Evolutionary conservation across 495 filamentous ascomycete genomes (phyloP).

Genomic region (Niebla homalea): DNA sequence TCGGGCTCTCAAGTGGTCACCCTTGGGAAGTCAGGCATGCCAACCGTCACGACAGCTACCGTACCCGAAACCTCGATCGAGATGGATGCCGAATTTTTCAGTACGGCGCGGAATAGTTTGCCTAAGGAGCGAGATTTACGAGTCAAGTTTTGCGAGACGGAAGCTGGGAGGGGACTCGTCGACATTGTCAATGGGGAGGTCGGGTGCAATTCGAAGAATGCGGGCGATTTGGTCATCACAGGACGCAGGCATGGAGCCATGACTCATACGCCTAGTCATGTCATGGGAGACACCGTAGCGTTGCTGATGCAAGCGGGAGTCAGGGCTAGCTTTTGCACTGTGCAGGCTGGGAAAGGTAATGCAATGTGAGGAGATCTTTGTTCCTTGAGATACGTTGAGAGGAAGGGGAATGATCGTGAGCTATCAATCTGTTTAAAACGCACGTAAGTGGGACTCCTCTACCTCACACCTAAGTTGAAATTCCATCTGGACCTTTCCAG

Average conservation of each 20-base stretch:
- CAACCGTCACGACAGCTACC: neutral
- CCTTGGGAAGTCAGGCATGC: neutral
- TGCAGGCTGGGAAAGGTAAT: constrained; percentile 43
- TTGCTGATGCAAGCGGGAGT: constrained; percentile 45
- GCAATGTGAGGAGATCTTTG: neutral
- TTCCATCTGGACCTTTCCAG: too few relatives aligned
- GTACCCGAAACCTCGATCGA: neutral
- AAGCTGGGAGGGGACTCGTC: constrained; percentile 7
- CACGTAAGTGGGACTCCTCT: too few relatives aligned
- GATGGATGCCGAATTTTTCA: constrained; percentile 49
- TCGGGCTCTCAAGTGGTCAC: neutral
- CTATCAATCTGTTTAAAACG: too few relatives aligned
- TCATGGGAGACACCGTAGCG: constrained; percentile 57
- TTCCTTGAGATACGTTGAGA: too few relatives aligned
- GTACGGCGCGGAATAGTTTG: constrained; percentile 47
- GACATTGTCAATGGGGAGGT: constrained; percentile 43
- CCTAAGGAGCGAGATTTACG: constrained; percentile 42
- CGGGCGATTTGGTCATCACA: constrained; percentile 66
- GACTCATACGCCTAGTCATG: constrained; percentile 36
- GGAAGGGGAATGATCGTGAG: too few relatives aligned
- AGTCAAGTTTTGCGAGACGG: constrained; percentile 38
- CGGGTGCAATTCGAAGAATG: constrained; percentile 47
- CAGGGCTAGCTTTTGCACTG: constrained; percentile 61
- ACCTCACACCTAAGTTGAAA: too few relatives aligned
- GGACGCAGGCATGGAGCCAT: constrained; percentile 38